Conservation (phyloP, 768 basidiomycete genomes). For the Boletus reticuloceps region DNA sequence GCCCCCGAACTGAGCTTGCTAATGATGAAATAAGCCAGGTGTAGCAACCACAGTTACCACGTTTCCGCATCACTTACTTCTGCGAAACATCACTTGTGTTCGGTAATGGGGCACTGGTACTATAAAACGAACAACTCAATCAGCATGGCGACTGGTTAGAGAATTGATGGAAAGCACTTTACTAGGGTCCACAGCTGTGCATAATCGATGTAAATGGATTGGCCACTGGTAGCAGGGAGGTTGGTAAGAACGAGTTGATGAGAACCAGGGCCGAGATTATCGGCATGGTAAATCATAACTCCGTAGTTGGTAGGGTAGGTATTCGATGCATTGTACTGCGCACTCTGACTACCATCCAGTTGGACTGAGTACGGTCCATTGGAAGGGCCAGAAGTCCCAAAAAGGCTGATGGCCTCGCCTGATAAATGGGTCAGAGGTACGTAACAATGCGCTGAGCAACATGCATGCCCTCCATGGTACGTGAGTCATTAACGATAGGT, state of each 20-base stretch:
- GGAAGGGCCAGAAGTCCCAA: slow-evolving; percentile 39
- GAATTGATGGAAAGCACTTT: slow-evolving; percentile 11
- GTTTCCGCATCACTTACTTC: slow-evolving; percentile 9
- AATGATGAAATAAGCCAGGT: neutral
- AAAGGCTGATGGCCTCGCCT: slow-evolving; percentile 46
- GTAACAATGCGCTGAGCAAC: neutral
- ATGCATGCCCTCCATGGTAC: slow-evolving; percentile 20
- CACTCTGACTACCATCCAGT: slow-evolving; percentile 32
- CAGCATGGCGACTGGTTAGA: neutral
- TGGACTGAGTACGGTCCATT: slow-evolving; percentile 36
- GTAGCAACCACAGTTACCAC: neutral
- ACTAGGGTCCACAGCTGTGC: slow-evolving; percentile 25
- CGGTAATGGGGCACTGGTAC: neutral
- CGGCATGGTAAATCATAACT: slow-evolving; percentile 34
- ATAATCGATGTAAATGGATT: slow-evolving; percentile 33
- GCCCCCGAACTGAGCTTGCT: slow-evolving; percentile 21
- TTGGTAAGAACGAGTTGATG: slow-evolving; percentile 38
- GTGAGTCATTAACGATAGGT: slow-evolving; percentile 3
- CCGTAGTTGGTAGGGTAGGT: slow-evolving; percentile 21
- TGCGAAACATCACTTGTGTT: neutral
- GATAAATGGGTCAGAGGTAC: neutral
- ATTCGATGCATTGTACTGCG: slow-evolving; percentile 19
- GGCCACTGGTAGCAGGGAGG: slow-evolving; percentile 15
- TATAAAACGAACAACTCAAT: neutral
- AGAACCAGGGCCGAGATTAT: slow-evolving; percentile 39